These are phyloP conservation scores for Euphorbia neoarborescens DNA, from an alignment of 441 rosid genomes.

Conservation along the genomic window DNA sequence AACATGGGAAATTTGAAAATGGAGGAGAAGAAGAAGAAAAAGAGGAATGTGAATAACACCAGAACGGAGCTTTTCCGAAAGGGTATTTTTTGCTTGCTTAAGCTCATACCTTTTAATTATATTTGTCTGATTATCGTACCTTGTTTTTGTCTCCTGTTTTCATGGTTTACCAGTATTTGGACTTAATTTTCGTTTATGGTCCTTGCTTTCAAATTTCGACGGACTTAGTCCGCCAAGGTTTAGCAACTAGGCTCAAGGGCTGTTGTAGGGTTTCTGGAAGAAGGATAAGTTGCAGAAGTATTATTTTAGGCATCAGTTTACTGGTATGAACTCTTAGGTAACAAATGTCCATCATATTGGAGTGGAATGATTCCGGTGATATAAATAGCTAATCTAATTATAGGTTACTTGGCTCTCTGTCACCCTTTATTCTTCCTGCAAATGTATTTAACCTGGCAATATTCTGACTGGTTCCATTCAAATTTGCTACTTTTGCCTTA, in stretches of 20 bases:
- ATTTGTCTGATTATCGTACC: background rate
- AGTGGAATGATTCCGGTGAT: background rate
- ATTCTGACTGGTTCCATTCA: background rate
- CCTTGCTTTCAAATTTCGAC: background rate
- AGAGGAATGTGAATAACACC: background rate
- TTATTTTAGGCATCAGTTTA: background rate
- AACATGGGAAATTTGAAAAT: constrained; percentile 17
- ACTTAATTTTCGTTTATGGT: background rate
- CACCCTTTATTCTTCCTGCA: background rate
- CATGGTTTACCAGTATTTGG: background rate
- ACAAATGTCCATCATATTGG: background rate
- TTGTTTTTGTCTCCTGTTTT: background rate
- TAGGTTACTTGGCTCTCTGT: background rate
- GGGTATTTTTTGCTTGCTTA: constrained; percentile 11
- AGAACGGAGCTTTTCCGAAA: background rate
- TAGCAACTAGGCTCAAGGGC: background rate
- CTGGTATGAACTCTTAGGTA: background rate
- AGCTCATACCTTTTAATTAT: background rate
- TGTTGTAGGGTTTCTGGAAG: background rate
- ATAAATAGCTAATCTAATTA: background rate
- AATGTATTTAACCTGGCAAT: background rate
- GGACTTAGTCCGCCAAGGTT: background rate
- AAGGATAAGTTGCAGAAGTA: background rate
- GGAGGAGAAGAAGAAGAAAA: constrained; percentile 6
- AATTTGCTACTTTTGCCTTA: background rate